Conservation (phyloP, 805 yeast genomes). For the Ogataea paradorogensis region DNA sequence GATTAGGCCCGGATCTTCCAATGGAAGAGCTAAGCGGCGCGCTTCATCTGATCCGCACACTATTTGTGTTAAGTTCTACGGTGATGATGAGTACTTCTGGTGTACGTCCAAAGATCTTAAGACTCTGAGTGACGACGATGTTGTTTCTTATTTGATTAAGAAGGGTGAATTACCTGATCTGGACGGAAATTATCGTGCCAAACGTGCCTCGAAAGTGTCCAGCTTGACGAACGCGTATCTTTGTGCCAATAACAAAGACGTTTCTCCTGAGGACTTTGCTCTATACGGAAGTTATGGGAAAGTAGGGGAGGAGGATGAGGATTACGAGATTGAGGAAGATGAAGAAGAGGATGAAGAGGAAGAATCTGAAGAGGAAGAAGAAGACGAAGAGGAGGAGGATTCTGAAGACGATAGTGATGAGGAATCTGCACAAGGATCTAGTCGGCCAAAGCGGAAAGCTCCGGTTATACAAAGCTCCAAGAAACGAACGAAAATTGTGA, state of each 20-base stretch:
- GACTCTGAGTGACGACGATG: slow-evolving; percentile 39
- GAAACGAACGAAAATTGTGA: slow-evolving; percentile 3
- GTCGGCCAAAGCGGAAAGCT: slow-evolving; percentile 16
- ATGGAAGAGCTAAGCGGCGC: slow-evolving; percentile 23
- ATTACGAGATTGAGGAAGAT: slow-evolving; percentile 33
- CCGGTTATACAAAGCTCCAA: not conserved
- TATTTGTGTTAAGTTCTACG: slow-evolving; percentile 60
- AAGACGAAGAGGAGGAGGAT: slow-evolving; percentile 21
- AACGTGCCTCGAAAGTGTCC: slow-evolving; percentile 41
- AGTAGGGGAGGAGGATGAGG: slow-evolving; percentile 16
- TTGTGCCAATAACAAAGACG: slow-evolving; percentile 34
- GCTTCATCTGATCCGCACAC: slow-evolving; percentile 18
- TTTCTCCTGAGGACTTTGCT: slow-evolving; percentile 48
- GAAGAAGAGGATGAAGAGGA: slow-evolving; percentile 10
- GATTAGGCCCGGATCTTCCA: slow-evolving; percentile 45
- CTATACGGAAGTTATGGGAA: slow-evolving; percentile 39
- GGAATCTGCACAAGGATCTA: too few species aligned
- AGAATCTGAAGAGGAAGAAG: slow-evolving; percentile 1
- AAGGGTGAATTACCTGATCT: slow-evolving; percentile 35
- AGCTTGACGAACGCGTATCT: slow-evolving; percentile 32
- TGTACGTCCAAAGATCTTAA: slow-evolving; percentile 51
- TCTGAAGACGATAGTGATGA: too few species aligned
- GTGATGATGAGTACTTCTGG: slow-evolving; percentile 75
- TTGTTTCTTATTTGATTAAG: slow-evolving; percentile 32
- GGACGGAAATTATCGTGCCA: slow-evolving; percentile 44